Conservation (phyloP, 805 yeast genomes). For the Yarrowia sp. region DNA sequence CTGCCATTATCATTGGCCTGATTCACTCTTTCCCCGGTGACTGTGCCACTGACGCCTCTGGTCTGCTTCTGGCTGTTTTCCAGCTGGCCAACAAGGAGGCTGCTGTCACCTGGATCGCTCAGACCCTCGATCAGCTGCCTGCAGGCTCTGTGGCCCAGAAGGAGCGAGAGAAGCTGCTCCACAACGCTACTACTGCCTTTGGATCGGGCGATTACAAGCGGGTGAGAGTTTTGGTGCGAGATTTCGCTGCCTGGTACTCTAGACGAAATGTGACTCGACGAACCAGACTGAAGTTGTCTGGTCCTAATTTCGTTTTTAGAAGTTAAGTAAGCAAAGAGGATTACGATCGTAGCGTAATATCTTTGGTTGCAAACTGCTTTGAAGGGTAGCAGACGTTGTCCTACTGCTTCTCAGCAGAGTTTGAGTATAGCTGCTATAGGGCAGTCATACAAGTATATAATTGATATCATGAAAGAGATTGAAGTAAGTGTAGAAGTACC, state of each 20-base stretch:
- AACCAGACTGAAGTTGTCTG: constrained; percentile 29
- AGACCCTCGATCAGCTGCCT: constrained; percentile 65
- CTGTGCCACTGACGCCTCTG: constrained; percentile 74
- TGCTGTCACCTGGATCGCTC: constrained; percentile 68
- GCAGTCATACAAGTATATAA: constrained; percentile 1
- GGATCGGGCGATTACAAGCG: constrained; percentile 74
- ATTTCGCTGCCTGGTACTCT: constrained; percentile 82
- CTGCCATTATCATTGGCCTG: constrained; percentile 67
- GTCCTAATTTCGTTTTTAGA: constrained; percentile 27
- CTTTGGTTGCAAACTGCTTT: not conserved
- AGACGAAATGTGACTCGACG: constrained; percentile 66
- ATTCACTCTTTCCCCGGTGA: constrained; percentile 75
- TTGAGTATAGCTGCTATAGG: not conserved
- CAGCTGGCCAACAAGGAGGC: constrained; percentile 52
- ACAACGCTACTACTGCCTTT: constrained; percentile 44
- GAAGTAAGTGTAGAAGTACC: too few relatives aligned
- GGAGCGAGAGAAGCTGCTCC: constrained; percentile 69
- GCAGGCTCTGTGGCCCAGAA: constrained; percentile 65
- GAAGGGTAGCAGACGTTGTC: too few relatives aligned
- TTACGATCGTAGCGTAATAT: not conserved
- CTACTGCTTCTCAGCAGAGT: not conserved
- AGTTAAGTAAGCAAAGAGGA: not conserved
- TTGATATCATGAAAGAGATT: constrained; percentile 6
- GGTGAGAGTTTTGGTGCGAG: constrained; percentile 72
- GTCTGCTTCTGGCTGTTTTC: constrained; percentile 69